Percentiles rank a stretch among this genome's conserved stretches.
Conservation (phyloP, 148 eudicot genomes). For the Diospyros lotus region DNA sequence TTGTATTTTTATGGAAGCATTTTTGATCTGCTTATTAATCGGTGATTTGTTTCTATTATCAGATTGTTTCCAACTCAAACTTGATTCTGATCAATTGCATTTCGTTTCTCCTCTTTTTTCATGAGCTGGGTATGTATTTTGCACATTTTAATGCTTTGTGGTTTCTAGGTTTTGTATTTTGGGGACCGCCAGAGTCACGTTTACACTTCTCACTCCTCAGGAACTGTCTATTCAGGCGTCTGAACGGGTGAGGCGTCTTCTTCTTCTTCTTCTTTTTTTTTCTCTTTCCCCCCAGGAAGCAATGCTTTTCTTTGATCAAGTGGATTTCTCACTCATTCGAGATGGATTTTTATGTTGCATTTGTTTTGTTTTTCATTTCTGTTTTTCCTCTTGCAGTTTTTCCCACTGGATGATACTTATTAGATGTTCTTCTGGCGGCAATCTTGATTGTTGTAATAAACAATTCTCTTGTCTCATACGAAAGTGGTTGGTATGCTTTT, state of each 20-base stretch:
- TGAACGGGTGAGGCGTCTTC: not conserved
- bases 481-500: too few species aligned
- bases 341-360: too few species aligned
- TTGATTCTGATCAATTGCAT: constrained; percentile 8
- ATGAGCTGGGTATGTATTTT: not conserved
- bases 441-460: too few species aligned
- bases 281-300: not conserved
- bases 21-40: constrained; percentile 6
- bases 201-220: not conserved
- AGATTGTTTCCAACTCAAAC: not conserved
- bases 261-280: not conserved
- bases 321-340: not conserved
- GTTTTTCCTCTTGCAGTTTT: not conserved
- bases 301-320: not conserved
- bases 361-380: not conserved
- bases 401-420: not conserved
- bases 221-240: not conserved
- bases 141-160: not conserved
- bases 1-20: not conserved
- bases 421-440: too few species aligned
- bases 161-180: not conserved
- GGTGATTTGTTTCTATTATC: not conserved
- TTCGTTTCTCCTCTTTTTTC: not conserved
- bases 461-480: too few species aligned
- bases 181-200: not conserved